Conservation (phyloP, 495 filamentous ascomycete genomes). For the Aspergillus homomorphus region DNA sequence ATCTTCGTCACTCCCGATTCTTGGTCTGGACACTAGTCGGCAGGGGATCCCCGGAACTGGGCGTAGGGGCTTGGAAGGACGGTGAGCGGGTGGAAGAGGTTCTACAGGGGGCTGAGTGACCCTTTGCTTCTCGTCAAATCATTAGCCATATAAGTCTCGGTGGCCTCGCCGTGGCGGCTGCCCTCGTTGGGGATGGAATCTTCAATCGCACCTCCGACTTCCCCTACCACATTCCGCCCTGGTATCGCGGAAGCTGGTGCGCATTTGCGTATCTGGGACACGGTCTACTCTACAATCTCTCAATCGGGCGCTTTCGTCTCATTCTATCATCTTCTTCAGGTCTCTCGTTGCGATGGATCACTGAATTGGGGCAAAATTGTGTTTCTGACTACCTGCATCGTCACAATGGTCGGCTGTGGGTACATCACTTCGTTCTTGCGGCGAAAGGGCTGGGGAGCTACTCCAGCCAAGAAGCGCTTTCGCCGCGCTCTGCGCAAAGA, state of each 20-base stretch:
- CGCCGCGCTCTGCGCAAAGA: slow-evolving; percentile 26
- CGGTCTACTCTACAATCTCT: slow-evolving; percentile 11
- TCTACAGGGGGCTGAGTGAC: slow-evolving; percentile 12
- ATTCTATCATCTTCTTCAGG: slow-evolving; percentile 22
- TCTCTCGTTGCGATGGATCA: slow-evolving; percentile 27
- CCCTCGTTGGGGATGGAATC: slow-evolving; percentile 15
- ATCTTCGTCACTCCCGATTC: slow-evolving; percentile 16
- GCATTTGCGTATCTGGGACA: slow-evolving; percentile 14
- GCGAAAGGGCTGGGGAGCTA: slow-evolving; percentile 19
- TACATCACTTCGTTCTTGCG: slow-evolving; percentile 35
- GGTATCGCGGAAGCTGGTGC: slow-evolving; percentile 3
- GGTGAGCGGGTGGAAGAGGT: slow-evolving; percentile 9
- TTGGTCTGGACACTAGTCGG: background rate
- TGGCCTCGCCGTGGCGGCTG: background rate
- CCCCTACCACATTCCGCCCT: slow-evolving; percentile 5
- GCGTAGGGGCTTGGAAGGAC: slow-evolving; percentile 9
- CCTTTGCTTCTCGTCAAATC: slow-evolving; percentile 11
- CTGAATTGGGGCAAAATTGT: slow-evolving; percentile 34
- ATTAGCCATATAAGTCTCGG: slow-evolving; percentile 16
- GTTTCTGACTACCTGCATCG: slow-evolving; percentile 35
- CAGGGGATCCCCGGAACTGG: slow-evolving; percentile 1
- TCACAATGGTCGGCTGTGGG: slow-evolving; percentile 44
- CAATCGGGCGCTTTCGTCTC: slow-evolving; percentile 16
- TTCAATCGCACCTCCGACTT: slow-evolving; percentile 8
- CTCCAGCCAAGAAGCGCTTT: slow-evolving; percentile 20